Evolutionary conservation across 192 early-diverging fungal genomes (phyloP).

Genomic region (Phlyctochytrium arcticum): DNA sequence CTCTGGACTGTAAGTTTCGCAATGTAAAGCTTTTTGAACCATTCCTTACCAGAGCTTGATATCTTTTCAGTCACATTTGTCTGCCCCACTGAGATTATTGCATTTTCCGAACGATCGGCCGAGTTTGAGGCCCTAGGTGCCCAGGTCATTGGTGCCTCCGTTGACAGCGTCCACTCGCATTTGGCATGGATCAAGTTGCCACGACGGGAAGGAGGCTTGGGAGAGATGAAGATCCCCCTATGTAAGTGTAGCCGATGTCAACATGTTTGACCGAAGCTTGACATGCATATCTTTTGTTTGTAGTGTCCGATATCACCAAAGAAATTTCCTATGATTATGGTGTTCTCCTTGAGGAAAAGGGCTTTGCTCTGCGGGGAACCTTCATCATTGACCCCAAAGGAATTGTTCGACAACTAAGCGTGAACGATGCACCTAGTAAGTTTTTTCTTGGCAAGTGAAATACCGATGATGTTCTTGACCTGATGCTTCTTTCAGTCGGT

Average conservation of each 20-base stretch:
- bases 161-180: constrained; percentile 51
- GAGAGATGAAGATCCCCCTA: constrained; percentile 88
- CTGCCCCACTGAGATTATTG: constrained; percentile 59
- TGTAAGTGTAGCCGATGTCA: constrained; percentile 21
- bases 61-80: constrained; percentile 44
- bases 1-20: constrained; percentile 24
- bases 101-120: constrained; percentile 49
- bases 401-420: constrained; percentile 47
- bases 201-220: constrained; percentile 59
- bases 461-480: background rate
- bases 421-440: constrained; percentile 46
- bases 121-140: constrained; percentile 51
- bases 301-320: constrained; percentile 53
- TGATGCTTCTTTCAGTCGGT: constrained; percentile 37
- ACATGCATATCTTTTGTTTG: background rate
- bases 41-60: background rate
- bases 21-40: background rate
- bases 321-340: constrained; percentile 51
- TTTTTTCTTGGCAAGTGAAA: background rate
- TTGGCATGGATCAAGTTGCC: constrained; percentile 53
- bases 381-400: constrained; percentile 54
- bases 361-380: constrained; percentile 48
- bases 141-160: constrained; percentile 52
- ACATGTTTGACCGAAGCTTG: background rate
- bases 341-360: constrained; percentile 40